Conservation (phyloP, 495 filamentous ascomycete genomes). For the Apodospora peruviana region DNA sequence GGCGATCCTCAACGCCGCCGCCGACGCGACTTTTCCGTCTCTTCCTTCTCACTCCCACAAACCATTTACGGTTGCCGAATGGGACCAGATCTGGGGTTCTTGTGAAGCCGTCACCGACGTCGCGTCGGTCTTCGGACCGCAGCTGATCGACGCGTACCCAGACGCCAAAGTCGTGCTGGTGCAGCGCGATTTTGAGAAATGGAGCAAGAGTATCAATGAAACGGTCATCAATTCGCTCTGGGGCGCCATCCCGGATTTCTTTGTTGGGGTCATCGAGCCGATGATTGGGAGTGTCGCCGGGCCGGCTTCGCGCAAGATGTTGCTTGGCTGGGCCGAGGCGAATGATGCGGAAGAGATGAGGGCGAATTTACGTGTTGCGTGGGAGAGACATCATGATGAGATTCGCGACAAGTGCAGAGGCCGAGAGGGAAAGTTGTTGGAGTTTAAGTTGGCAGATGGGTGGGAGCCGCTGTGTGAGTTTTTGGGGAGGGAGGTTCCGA, state of each 20-base stretch:
- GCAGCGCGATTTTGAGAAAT: constrained; percentile 30
- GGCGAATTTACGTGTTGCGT: constrained; percentile 9
- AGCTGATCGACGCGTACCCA: constrained; percentile 41
- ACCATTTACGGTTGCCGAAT: constrained; percentile 24
- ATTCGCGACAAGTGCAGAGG: constrained; percentile 18
- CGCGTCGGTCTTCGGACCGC: constrained; percentile 26
- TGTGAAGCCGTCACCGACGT: constrained; percentile 35
- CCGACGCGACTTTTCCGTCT: constrained; percentile 21
- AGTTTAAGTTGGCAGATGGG: constrained; percentile 37
- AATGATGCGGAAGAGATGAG: constrained; percentile 12
- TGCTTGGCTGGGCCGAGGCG: constrained; percentile 20
- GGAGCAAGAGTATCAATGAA: constrained; percentile 25
- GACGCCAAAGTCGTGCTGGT: constrained; percentile 41
- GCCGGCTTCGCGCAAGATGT: constrained; percentile 6
- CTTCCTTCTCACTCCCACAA: constrained; percentile 1
- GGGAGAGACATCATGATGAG: constrained; percentile 20
- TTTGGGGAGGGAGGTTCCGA: constrained; percentile 33
- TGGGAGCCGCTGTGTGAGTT: constrained; percentile 44
- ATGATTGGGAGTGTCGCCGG: constrained; percentile 4
- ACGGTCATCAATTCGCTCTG: constrained; percentile 3
- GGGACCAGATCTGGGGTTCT: constrained; percentile 36
- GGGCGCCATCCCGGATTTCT: neutral
- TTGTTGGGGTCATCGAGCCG: constrained; percentile 1
- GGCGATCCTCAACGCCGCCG: constrained; percentile 12
- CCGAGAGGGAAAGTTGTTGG: constrained; percentile 30